A percentile compares a stretch with the other conserved stretches of the same genome.
Conservation (phyloP, 2,329 filamentous ascomycete species). For the Acarospora socialis region DNA sequence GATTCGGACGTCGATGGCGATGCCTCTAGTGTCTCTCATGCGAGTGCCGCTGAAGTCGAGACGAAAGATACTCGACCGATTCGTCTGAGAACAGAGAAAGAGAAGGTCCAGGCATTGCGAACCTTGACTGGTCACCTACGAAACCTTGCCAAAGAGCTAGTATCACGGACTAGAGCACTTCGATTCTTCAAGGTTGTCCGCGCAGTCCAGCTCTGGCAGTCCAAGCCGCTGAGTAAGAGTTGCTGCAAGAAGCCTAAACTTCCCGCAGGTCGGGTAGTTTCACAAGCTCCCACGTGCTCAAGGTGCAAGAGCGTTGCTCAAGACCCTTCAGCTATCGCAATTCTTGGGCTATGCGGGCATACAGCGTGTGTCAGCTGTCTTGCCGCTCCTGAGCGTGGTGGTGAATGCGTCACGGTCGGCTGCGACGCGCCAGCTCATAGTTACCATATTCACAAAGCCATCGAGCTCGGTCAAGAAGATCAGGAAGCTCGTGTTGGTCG, state of each 20-base stretch:
- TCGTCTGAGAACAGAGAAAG: conserved; percentile 9
- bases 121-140: conserved; percentile 16
- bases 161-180: conserved; percentile 21
- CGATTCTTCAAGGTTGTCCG: conserved; percentile 21
- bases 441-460: conserved; percentile 28
- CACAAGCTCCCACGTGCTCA: conserved; percentile 18
- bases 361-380: conserved; percentile 32
- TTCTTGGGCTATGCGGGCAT: conserved; percentile 40
- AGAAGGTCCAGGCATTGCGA: conserved; percentile 14
- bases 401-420: conserved; percentile 26
- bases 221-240: conserved; percentile 7
- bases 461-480: conserved; percentile 22
- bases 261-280: conserved; percentile 1
- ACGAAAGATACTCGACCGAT: conserved; percentile 2
- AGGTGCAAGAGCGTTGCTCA: conserved; percentile 20
- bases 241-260: conserved; percentile 4
- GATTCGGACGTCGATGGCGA: no score
- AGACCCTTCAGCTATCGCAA: conserved; percentile 20
- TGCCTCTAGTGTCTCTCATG: no score
- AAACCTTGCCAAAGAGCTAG: conserved; percentile 19
- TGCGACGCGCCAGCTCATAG: conserved; percentile 27
- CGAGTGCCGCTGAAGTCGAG: no score
- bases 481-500: conserved; percentile 12
- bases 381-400: conserved; percentile 11
- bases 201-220: conserved; percentile 16